Percentiles rank a stretch among this genome's conserved stretches.
Conservation (phyloP, 805 yeast genomes). For the Saccharomycopsis sp. region DNA sequence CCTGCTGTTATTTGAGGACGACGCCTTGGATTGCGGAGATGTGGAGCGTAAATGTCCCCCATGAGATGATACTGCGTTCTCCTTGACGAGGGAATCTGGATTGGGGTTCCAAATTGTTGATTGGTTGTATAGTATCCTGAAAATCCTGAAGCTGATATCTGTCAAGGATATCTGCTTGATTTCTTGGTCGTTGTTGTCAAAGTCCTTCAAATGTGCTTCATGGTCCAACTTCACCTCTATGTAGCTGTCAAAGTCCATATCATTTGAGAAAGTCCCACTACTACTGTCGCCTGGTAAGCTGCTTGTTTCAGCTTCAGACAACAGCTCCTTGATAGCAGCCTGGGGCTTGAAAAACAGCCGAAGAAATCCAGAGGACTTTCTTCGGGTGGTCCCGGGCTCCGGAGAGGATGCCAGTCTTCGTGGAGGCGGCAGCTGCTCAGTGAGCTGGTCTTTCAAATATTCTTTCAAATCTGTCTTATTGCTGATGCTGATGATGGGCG, state of each 20-base stretch:
- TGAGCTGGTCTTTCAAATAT: constrained; percentile 13
- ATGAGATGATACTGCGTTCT: too few species aligned
- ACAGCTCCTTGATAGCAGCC: not conserved
- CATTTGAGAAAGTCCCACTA: not conserved
- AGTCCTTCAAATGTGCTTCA: constrained; percentile 2
- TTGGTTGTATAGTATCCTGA: constrained; percentile 11
- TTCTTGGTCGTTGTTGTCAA: constrained; percentile 8
- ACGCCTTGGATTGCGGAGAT: not conserved
- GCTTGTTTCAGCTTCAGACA: not conserved
- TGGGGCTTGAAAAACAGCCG: constrained; percentile 1
- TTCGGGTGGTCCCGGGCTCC: not conserved
- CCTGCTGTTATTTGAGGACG: too few species aligned
- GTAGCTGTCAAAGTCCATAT: constrained; percentile 10
- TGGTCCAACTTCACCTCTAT: constrained; percentile 7
- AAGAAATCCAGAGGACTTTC: not conserved
- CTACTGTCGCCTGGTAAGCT: not conserved
- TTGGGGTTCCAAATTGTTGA: not conserved
- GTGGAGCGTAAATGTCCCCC: not conserved
- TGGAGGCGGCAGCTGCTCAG: too few species aligned
- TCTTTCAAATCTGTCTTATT: constrained; percentile 6
- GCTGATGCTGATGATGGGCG: too few species aligned
- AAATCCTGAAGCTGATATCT: constrained; percentile 15
- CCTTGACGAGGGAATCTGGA: too few species aligned
- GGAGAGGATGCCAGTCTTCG: too few species aligned
- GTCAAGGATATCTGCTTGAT: constrained; percentile 9